Base-by-base conservation (phyloP, 352 stramenopile genomes). In the Nothophytophthora sp. region DNA sequence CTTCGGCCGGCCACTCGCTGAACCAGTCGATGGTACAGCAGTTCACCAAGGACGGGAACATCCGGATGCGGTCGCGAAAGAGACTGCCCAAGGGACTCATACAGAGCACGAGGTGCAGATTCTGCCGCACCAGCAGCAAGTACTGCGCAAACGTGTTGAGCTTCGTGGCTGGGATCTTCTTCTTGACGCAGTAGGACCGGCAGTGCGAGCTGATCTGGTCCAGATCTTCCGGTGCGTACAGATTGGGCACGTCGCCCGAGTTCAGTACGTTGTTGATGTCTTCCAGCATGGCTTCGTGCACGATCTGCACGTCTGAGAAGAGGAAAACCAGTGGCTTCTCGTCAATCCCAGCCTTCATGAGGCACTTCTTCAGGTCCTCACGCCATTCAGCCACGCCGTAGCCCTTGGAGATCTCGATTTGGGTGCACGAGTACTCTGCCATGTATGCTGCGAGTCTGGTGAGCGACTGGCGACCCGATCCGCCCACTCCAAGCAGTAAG, bases 191-290 rank as follows among this genome's bases (percentile, higher is more conserved):
- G 40, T 97, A 87, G 2, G 81, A 60, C n/a, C 92, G 81, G 39
- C 88, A 98, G 16, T 95, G 84, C 18, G 77, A 91, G 36, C 83
- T 91, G 63, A 98, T 98, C 33, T 81, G 67, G 37, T 98, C 94
- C 41, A 98, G 62, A 35, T 98, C 95, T 58, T 98, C 95, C 0
- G 81, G 52, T 0, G 68, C 87, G 49, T 98, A 98, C 46, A 98
- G 56, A 46, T 98, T 98, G 1, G 95, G 95, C 0, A 98, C 86
- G 38, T 98, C 93, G 15, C 95, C 95, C 19, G 88, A 97, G 70
- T 98, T 98, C 1, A 98, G 73, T 4, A 98, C 85, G 55, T 90
- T 96, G 68, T 98, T 98, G 47, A 98, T 92, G 59, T 98, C 95
- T 66, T 98, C 95, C 2, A 98, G 58, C 92, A 98, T 98, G 9